phyloP scores from a whole-genome alignment of 495 filamentous ascomycete genomes.

The Xylaria bambusicola region DNA sequence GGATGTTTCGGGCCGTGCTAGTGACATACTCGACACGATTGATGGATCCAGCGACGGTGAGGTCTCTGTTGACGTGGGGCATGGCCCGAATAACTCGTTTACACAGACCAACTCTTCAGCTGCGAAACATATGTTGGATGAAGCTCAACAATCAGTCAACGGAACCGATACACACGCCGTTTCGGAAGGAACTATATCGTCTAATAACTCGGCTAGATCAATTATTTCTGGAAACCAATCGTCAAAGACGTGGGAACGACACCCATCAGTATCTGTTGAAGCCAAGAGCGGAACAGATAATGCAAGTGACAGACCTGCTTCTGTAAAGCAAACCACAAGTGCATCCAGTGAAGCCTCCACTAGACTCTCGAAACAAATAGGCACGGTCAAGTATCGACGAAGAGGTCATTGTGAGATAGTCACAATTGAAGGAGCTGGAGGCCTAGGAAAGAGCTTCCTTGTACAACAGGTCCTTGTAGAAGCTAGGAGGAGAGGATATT shows the following conservation, averaged over 20 bases:
- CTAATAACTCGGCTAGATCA: slow-evolving; percentile 39
- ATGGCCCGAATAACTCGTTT: slow-evolving; percentile 37
- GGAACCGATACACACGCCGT: slow-evolving; percentile 33
- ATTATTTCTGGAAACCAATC: slow-evolving; percentile 28
- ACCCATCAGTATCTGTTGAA: slow-evolving; percentile 40
- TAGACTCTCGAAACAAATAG: slow-evolving; percentile 46
- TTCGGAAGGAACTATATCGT: slow-evolving; percentile 40
- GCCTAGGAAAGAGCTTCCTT: slow-evolving; percentile 81
- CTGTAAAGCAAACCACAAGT: slow-evolving; percentile 34
- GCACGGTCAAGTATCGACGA: slow-evolving; percentile 61
- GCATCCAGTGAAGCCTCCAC: slow-evolving; percentile 34
- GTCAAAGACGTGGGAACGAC: slow-evolving; percentile 40
- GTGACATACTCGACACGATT: slow-evolving; percentile 55
- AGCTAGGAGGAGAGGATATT: slow-evolving; percentile 75
- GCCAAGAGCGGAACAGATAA: slow-evolving; percentile 34
- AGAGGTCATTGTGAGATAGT: slow-evolving; percentile 76
- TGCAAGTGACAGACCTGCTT: slow-evolving; percentile 32
- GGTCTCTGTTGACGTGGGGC: slow-evolving; percentile 48
- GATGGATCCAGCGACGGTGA: slow-evolving; percentile 53
- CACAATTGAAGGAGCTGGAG: slow-evolving; percentile 71
- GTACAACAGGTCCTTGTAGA: slow-evolving; percentile 74
- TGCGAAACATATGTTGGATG: slow-evolving; percentile 41
- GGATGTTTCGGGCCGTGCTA: slow-evolving; percentile 59
- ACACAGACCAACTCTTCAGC: slow-evolving; percentile 56
- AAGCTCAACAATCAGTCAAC: slow-evolving; percentile 33